These are phyloP conservation scores for Syncephalastrum sp. DNA, from an alignment of 371 early-diverging fungal species.

Conservation along the genomic window DNA sequence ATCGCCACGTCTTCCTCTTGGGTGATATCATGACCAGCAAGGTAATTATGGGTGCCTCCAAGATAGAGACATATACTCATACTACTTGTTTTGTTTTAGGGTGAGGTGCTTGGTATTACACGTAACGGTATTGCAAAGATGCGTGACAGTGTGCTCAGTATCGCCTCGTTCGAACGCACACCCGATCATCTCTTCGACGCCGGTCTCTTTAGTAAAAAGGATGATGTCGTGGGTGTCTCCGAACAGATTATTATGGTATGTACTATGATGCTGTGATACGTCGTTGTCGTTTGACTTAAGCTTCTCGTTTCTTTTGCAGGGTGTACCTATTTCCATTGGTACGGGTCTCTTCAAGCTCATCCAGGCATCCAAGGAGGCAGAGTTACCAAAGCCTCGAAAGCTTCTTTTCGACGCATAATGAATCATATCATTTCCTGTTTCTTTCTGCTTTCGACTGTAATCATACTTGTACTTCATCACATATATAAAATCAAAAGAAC, in stretches of 20 bases:
- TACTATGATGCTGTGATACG: constrained; percentile 8
- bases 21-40: constrained; percentile 99
- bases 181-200: constrained; percentile 99
- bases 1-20: constrained; percentile 96
- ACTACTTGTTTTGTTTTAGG: constrained; percentile 42
- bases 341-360: constrained; percentile 95
- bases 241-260: constrained; percentile 97
- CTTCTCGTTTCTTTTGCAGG: background rate
- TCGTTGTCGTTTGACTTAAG: background rate
- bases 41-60: constrained; percentile 11
- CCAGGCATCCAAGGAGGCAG: constrained; percentile 57
- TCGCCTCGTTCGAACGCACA: constrained; percentile 99
- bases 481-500: no score
- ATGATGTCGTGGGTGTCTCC: constrained; percentile 94
- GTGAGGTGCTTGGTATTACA: constrained; percentile 98
- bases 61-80: background rate
- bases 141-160: constrained; percentile 99
- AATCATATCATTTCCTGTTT: background rate
- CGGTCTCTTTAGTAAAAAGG: constrained; percentile 90
- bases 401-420: constrained; percentile 57
- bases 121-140: constrained; percentile 99
- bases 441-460: no score
- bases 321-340: constrained; percentile 91
- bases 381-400: constrained; percentile 57
- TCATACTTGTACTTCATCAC: no score